Conservation (phyloP, 768 basidiomycete genomes). For the Pleurotus platypus region DNA sequence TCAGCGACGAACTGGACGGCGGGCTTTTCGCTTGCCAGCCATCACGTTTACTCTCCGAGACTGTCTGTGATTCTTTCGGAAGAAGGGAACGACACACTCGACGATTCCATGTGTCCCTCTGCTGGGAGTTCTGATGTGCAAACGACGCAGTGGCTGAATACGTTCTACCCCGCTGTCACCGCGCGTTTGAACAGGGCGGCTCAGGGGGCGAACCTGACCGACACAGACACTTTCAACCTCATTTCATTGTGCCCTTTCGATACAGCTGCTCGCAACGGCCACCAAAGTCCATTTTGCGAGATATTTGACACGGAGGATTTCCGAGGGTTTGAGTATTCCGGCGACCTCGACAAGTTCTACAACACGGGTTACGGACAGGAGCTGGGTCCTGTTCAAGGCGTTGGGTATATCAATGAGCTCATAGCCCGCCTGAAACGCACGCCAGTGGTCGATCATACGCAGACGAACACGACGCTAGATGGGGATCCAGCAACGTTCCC, state of each 20-base stretch:
- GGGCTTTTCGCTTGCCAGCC: constrained; percentile 59
- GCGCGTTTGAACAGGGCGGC: constrained; percentile 57
- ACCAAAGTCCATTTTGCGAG: constrained; percentile 62
- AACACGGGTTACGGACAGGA: constrained; percentile 67
- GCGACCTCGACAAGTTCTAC: constrained; percentile 79
- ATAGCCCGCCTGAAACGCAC: constrained; percentile 68
- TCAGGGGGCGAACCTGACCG: constrained; percentile 56
- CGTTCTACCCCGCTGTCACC: constrained; percentile 54
- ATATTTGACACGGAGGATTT: constrained; percentile 70
- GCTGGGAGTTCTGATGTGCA: constrained; percentile 41
- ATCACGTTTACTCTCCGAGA: constrained; percentile 37
- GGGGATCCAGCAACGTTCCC: constrained; percentile 66
- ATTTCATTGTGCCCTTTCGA: constrained; percentile 82
- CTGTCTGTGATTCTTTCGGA: constrained; percentile 58
- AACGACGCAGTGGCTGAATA: constrained; percentile 49
- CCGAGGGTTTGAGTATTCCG: constrained; percentile 60
- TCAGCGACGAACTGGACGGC: constrained; percentile 71
- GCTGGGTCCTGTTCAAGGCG: constrained; percentile 75
- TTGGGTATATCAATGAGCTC: constrained; percentile 89
- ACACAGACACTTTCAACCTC: constrained; percentile 52
- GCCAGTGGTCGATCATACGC: constrained; percentile 65
- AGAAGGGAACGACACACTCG: constrained; percentile 67
- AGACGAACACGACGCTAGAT: constrained; percentile 75
- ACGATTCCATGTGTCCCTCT: constrained; percentile 62
- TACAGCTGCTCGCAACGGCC: constrained; percentile 45